phyloP scores from a whole-genome alignment of 2,329 filamentous ascomycete species.

The Blastomyces gilchristii region DNA sequence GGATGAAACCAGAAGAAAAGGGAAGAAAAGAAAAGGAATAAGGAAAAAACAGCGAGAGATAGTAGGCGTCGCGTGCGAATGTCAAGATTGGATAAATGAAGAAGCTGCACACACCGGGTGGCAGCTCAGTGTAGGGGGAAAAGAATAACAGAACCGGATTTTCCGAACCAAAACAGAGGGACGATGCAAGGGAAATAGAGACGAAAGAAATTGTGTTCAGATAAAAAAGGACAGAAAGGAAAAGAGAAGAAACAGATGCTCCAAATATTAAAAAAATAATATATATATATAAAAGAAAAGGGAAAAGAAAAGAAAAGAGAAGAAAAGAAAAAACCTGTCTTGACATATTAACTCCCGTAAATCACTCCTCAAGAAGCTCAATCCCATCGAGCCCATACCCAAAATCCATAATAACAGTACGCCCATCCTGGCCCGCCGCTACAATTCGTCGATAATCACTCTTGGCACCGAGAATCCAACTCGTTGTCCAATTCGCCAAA shows the following conservation, averaged over 20 bases:
- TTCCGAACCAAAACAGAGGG: neutral
- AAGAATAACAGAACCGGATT: neutral
- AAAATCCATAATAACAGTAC: constrained; percentile 91
- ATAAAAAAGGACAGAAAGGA: neutral
- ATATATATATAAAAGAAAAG: neutral
- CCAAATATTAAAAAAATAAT: too few species aligned
- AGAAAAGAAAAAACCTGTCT: neutral
- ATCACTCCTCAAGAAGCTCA: constrained; percentile 41
- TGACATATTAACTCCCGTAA: constrained; percentile 7
- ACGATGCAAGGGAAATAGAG: neutral
- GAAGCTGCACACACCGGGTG: neutral
- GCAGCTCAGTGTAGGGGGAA: neutral
- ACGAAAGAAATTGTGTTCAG: too few species aligned
- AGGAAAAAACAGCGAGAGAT: neutral
- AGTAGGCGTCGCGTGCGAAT: neutral
- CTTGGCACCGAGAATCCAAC: constrained; percentile 94
- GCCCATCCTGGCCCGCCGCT: constrained; percentile 85
- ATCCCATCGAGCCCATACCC: constrained; percentile 45
- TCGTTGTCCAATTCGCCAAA: constrained; percentile 89
- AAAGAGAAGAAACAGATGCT: neutral
- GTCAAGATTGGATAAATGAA: too few species aligned
- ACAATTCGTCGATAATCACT: constrained; percentile 91
- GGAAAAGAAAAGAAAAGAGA: neutral
- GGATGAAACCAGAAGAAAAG: neutral
- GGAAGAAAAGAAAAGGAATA: neutral